Conservation (phyloP, 2,329 filamentous ascomycete species). For the Aureobasidium uvarum region DNA sequence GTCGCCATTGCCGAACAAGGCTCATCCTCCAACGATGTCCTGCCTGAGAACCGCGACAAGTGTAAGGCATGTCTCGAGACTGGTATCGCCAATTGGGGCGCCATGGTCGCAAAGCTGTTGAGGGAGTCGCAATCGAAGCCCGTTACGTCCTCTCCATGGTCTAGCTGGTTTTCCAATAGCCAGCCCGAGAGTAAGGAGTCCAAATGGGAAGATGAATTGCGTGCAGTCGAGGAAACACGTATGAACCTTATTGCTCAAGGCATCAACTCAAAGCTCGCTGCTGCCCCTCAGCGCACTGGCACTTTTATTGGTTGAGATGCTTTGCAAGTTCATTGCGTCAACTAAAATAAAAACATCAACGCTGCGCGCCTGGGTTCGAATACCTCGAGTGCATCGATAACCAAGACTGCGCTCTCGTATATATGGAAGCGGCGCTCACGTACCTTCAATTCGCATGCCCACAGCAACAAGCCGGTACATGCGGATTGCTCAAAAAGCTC, state of each 20-base stretch:
- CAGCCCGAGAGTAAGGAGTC: slow-evolving; percentile 29
- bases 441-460: too few relatives aligned
- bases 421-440: too few relatives aligned
- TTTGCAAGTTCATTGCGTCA: not conserved
- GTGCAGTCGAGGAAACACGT: slow-evolving; percentile 31
- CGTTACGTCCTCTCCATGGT: slow-evolving; percentile 28
- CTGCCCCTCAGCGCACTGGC: slow-evolving; percentile 3
- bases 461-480: too few relatives aligned
- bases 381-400: not conserved
- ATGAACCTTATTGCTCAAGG: slow-evolving; percentile 32
- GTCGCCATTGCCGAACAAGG: slow-evolving; percentile 21
- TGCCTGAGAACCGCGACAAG: slow-evolving; percentile 51
- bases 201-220: slow-evolving; percentile 24
- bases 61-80: slow-evolving; percentile 76
- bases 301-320: slow-evolving; percentile 16
- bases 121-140: slow-evolving; percentile 45
- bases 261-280: slow-evolving; percentile 29
- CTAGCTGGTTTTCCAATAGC: slow-evolving; percentile 28
- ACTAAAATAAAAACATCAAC: not conserved
- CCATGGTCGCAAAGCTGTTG: slow-evolving; percentile 67
- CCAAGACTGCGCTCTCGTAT: not conserved
- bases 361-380: not conserved
- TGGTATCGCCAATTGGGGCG: slow-evolving; percentile 76
- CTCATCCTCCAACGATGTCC: not conserved
- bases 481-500: too few relatives aligned